phyloP scores from a whole-genome alignment of 2,329 filamentous ascomycete genomes.

The Cladophialophora bantiana region DNA sequence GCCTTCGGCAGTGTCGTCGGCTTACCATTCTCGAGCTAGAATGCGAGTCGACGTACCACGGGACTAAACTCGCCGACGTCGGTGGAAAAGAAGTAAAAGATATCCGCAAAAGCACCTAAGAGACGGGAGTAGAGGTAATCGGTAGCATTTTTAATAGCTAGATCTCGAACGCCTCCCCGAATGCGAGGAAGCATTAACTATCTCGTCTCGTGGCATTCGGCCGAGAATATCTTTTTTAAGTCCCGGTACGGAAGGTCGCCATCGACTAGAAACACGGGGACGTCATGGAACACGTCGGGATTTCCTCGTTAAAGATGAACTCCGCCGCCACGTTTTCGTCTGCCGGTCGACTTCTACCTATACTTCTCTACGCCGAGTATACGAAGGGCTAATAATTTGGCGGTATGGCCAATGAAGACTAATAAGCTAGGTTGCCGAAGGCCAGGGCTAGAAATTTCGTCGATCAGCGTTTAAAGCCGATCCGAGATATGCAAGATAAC shows the following conservation, averaged over 20 bases:
- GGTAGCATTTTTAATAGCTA: conserved; percentile 19
- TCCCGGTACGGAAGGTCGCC: conserved; percentile 33
- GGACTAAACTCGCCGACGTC: conserved; percentile 41
- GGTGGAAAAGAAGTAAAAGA: conserved; percentile 43
- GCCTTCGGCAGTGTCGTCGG: conserved; percentile 35
- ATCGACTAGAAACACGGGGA: conserved; percentile 39
- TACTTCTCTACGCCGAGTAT: conserved; percentile 36
- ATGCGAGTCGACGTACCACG: conserved; percentile 37
- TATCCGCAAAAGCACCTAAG: conserved; percentile 40
- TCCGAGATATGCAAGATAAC: conserved; percentile 38
- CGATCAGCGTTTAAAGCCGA: conserved; percentile 39
- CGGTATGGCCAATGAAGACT: conserved; percentile 39
- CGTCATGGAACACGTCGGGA: conserved; percentile 36
- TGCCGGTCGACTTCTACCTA: conserved; percentile 27
- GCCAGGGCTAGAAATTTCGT: conserved; percentile 37
- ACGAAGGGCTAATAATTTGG: conserved; percentile 39
- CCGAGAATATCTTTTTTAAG: conserved; percentile 22
- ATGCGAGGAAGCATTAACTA: conserved; percentile 27
- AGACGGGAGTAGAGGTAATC: conserved; percentile 39
- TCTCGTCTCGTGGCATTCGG: conserved; percentile 33
- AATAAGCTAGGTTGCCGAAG: conserved; percentile 38
- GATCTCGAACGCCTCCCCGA: conserved; percentile 9
- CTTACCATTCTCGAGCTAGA: conserved; percentile 36
- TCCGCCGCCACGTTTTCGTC: conserved; percentile 31
- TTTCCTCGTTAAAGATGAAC: conserved; percentile 40